Evolutionary conservation across 306 rosid genomes (phyloP).

Genomic region (Vigna nakashimae): DNA sequence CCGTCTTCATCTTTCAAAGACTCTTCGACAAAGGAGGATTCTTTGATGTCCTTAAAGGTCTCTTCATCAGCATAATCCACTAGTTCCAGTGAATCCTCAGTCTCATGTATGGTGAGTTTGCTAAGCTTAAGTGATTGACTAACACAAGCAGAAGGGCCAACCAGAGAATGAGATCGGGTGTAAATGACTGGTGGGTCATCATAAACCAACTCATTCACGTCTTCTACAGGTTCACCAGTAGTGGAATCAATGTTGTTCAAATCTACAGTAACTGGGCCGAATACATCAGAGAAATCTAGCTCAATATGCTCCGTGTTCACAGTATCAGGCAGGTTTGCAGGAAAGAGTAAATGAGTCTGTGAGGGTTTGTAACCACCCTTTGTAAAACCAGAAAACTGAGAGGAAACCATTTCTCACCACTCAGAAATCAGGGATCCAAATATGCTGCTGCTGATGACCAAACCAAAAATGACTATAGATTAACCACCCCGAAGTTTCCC

Average conservation of each 20-base stretch:
- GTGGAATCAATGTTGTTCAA: constrained; percentile 53
- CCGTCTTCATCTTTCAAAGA: constrained; percentile 49
- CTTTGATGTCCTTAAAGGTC: constrained; percentile 50
- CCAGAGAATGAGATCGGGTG: constrained; percentile 89
- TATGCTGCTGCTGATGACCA: constrained; percentile 45
- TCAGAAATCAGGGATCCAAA: constrained; percentile 41
- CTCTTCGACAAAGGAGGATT: constrained; percentile 46
- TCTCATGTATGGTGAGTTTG: constrained; percentile 75
- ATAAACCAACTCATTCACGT: constrained; percentile 61
- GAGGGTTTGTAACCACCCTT: constrained; percentile 49
- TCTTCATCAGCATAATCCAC: constrained; percentile 48
- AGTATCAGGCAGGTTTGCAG: constrained; percentile 52
- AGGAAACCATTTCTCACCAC: constrained; percentile 75
- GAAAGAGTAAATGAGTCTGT: constrained; percentile 58
- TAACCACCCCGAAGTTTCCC: constrained; percentile 48
- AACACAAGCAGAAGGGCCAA: constrained; percentile 87
- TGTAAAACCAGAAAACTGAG: constrained; percentile 68
- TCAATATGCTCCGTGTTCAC: constrained; percentile 67
- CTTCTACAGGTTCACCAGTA: constrained; percentile 50
- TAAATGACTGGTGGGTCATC: constrained; percentile 80
- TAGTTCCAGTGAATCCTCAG: constrained; percentile 59
- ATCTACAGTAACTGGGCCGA: constrained; percentile 81
- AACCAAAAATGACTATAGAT: constrained; percentile 43
- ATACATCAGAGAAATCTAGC: constrained; percentile 87
- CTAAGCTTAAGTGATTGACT: constrained; percentile 79